Conservation (phyloP, 306 rosid species). For the Fagus crenata region DNA sequence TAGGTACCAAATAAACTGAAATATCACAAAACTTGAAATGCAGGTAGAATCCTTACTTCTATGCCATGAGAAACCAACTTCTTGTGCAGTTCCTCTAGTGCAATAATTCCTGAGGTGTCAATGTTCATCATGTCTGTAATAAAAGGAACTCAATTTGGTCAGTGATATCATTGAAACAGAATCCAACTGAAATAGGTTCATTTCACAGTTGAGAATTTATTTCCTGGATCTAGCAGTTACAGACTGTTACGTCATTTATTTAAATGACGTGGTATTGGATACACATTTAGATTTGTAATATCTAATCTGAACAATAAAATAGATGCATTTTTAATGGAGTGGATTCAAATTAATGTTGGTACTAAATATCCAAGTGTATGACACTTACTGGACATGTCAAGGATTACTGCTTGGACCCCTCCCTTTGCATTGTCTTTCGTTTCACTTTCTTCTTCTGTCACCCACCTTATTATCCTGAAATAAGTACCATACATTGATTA, state of each 20-base stretch:
- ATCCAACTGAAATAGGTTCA: not conserved
- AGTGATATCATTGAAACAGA: not conserved
- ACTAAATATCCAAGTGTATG: not conserved
- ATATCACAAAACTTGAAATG: not conserved
- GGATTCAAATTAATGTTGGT: not conserved
- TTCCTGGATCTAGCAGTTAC: too few relatives aligned
- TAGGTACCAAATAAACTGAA: not conserved
- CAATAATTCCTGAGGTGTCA: conserved; percentile 81
- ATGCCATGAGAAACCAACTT: conserved; percentile 49
- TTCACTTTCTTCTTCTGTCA: conserved; percentile 44
- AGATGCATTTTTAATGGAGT: too few relatives aligned
- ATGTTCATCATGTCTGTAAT: conserved; percentile 61
- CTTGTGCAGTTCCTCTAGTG: conserved; percentile 70
- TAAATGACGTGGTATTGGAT: too few relatives aligned
- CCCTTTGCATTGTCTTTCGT: conserved; percentile 37
- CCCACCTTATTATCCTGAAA: conserved; percentile 61
- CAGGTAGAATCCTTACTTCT: conserved; percentile 38
- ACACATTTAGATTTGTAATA: too few relatives aligned
- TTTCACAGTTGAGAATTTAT: too few relatives aligned
- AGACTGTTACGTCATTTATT: too few relatives aligned
- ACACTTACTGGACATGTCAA: conserved; percentile 83
- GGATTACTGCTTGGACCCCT: conserved; percentile 48
- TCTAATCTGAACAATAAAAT: too few relatives aligned
- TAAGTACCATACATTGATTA: not conserved
- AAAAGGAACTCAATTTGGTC: conserved; percentile 1